These are phyloP conservation scores for Turritis glabra DNA, from an alignment of 345 rosid genomes.

Conservation along the genomic window DNA sequence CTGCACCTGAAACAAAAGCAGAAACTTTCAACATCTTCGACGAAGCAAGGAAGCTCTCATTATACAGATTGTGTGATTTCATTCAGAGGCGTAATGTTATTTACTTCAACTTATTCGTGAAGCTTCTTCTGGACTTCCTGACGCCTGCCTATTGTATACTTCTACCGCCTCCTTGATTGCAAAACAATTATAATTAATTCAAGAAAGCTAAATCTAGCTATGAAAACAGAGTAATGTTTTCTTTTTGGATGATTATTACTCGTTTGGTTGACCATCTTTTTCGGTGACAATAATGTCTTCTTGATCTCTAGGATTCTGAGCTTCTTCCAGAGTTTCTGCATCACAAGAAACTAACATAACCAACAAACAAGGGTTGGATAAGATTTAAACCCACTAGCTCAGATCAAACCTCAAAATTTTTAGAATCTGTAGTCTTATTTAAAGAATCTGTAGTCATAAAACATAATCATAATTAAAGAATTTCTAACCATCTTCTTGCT, in stretches of 20 bases:
- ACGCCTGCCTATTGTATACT: slow-evolving; percentile 44
- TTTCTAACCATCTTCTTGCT: slow-evolving; percentile 24
- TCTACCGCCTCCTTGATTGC: slow-evolving; percentile 60
- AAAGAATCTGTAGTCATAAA: background rate
- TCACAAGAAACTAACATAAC: background rate
- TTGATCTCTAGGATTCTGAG: background rate
- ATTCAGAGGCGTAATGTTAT: background rate
- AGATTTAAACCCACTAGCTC: background rate
- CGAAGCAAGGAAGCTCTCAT: background rate
- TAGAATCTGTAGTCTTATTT: background rate
- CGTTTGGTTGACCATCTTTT: background rate
- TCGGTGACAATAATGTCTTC: background rate
- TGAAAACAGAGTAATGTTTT: background rate
- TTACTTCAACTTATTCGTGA: background rate
- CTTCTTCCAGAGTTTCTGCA: slow-evolving; percentile 7
- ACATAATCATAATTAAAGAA: background rate
- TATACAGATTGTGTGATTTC: background rate
- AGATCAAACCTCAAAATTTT: background rate
- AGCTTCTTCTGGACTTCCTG: slow-evolving; percentile 26
- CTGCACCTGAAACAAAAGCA: slow-evolving; percentile 58
- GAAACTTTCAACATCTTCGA: background rate
- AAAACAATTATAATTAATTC: background rate
- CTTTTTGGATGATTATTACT: background rate
- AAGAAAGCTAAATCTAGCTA: background rate
- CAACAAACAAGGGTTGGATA: background rate